Evolutionary conservation across 495 filamentous ascomycete species (phyloP), one percentile per base, ranked within the genome.

Genomic region (Parmelia sp.): DNA sequence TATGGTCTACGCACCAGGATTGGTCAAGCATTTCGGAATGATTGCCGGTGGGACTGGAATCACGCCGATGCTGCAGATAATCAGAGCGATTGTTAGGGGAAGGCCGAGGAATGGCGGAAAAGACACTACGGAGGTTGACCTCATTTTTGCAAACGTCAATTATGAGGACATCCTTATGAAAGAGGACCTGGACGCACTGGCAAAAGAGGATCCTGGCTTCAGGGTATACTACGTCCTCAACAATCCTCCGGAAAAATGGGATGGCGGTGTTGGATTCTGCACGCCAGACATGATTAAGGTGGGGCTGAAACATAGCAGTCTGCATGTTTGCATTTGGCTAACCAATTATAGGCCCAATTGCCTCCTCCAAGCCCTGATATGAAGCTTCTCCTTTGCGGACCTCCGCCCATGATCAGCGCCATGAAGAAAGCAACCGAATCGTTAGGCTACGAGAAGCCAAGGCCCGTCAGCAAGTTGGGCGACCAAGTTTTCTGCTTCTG

Each of bases 401-500:
- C 94, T 12, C 94, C 94, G 29, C 93, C 92, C 36, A 98, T 98
- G 94, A 83, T 98, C 65, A 87, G 86, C 72, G 94, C 93, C 17
- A 90, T 98, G 80, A 98, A 98, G 88, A 97, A 97, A 84, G 84
- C 90, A 12, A 88, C 91, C 63, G 91, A 92, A 74, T 81, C 83
- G 66, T 82, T 97, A 12, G 94, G 94, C 60, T 98, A 89, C 80
- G 82, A 88, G 73, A 96, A 96, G 83, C 86, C 94, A 39, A 84
- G 85, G 62, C 90, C 92, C 37, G 92, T 97, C 69, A 97, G 92
- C 86, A 97, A 96, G 84, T 82, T 97, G 55, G 88, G 90, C 73
- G 93, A 98, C 75, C 93, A 97, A 76, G 91, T 98, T 69, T 98
- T 98, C 82, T 93, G 91, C 75, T 97, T 98, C 82, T 96, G 51